Evolutionary conservation across 768 basidiomycete species (phyloP).

Genomic region (Mycena alexandri): DNA sequence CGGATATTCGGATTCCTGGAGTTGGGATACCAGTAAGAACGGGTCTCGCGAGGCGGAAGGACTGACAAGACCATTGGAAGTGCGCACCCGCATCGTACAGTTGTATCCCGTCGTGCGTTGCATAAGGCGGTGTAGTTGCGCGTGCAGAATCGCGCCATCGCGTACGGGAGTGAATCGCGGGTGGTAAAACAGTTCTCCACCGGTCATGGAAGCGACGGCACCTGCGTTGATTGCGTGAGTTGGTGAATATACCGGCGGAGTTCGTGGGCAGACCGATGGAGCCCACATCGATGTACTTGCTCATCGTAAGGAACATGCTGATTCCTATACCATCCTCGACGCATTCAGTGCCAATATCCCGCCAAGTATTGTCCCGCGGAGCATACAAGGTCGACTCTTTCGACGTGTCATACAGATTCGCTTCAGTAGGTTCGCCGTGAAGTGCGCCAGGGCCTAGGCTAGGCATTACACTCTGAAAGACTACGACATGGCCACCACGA

Average conservation of each 20-base stretch:
- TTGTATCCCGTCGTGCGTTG: constrained; percentile 82
- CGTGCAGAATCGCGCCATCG: constrained; percentile 74
- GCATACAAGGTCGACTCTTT: constrained; percentile 87
- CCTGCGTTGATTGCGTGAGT: constrained; percentile 53
- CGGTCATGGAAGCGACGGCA: constrained; percentile 76
- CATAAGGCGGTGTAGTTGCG: constrained; percentile 81
- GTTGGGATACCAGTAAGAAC: constrained; percentile 15
- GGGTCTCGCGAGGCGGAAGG: constrained; percentile 14
- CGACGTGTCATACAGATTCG: constrained; percentile 81
- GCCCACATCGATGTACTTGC: constrained; percentile 85
- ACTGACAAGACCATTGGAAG: constrained; percentile 77
- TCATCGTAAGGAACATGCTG: constrained; percentile 88
- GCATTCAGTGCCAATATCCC: constrained; percentile 87
- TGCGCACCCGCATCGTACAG: constrained; percentile 84
- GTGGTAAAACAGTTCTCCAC: constrained; percentile 93
- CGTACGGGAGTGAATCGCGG: constrained; percentile 85
- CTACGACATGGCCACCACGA: constrained; percentile 81
- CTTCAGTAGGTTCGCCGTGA: constrained; percentile 67
- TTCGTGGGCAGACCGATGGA: constrained; percentile 72
- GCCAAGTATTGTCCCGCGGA: constrained; percentile 86
- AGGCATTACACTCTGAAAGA: constrained; percentile 80
- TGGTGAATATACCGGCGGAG: constrained; percentile 17
- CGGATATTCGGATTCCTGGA: constrained; percentile 72
- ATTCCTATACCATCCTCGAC: constrained; percentile 92
- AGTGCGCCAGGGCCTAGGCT: constrained; percentile 82